phyloP scores from a whole-genome alignment of 495 filamentous ascomycete species.

The Glonium stellatum region DNA sequence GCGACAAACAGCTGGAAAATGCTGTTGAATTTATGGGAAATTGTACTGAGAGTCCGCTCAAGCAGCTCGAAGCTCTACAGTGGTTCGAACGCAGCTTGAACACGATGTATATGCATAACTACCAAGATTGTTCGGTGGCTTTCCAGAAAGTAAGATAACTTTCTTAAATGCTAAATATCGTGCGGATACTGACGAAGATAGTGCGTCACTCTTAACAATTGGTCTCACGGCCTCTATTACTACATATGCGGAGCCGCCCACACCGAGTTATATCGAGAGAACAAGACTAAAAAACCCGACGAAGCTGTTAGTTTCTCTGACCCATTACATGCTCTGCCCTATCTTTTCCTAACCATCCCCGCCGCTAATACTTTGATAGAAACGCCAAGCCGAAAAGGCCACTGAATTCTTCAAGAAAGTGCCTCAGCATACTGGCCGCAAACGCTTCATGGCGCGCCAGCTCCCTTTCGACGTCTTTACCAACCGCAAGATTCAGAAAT shows the following conservation, averaged over 20 bases:
- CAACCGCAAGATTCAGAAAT: constrained; percentile 76
- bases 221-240: constrained; percentile 85
- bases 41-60: constrained; percentile 62
- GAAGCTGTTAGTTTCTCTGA: constrained; percentile 31
- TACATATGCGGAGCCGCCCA: constrained; percentile 77
- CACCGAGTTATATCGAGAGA: constrained; percentile 69
- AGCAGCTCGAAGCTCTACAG: constrained; percentile 72
- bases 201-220: constrained; percentile 80
- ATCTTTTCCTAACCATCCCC: background rate
- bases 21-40: constrained; percentile 57
- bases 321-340: background rate
- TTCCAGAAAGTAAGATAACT: constrained; percentile 44
- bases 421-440: constrained; percentile 71
- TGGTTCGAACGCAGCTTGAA: constrained; percentile 80
- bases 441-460: constrained; percentile 80
- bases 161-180: constrained; percentile 6
- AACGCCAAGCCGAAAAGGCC: constrained; percentile 54
- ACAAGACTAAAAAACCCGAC: constrained; percentile 45
- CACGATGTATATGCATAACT: constrained; percentile 70
- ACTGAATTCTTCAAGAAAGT: constrained; percentile 64
- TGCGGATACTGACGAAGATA: constrained; percentile 14
- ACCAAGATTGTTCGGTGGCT: constrained; percentile 59
- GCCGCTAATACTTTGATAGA: constrained; percentile 2
- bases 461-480: constrained; percentile 90
- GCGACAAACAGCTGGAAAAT: constrained; percentile 57